Percentiles rank a stretch among this genome's conserved stretches.
Evolutionary conservation across 345 rosid genomes (phyloP).

Genomic region (Pistacia vera): DNA sequence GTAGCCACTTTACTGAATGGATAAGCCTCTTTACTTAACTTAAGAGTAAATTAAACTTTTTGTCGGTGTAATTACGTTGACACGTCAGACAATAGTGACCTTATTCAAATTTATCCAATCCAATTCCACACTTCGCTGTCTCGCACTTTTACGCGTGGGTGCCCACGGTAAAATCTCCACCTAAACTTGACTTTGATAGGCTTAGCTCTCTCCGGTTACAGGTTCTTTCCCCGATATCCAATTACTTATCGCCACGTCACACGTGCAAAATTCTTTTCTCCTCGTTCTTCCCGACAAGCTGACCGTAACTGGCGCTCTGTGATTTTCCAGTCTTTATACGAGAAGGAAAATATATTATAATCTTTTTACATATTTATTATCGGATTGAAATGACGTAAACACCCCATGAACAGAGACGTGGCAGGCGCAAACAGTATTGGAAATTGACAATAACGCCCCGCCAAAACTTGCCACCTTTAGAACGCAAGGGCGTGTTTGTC

Average conservation of each 20-base stretch:
- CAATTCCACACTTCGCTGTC: neutral
- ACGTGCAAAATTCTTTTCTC: neutral
- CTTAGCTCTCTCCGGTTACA: too few species aligned
- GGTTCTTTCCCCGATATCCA: neutral
- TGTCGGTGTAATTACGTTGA: constrained; percentile 8
- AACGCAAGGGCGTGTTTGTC: neutral
- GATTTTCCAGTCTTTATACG: neutral
- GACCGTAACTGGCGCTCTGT: constrained; percentile 12
- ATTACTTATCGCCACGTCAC: neutral
- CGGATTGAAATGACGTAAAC: neutral
- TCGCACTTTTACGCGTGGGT: constrained; percentile 1
- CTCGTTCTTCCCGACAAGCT: neutral
- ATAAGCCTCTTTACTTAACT: neutral
- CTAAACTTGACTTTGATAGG: neutral
- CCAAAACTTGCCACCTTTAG: neutral
- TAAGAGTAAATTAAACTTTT: neutral
- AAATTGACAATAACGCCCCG: neutral
- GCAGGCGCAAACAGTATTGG: neutral
- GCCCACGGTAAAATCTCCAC: neutral
- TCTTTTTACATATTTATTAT: neutral
- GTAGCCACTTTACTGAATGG: neutral
- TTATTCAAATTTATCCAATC: neutral
- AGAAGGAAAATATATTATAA: neutral
- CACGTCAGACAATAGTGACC: neutral
- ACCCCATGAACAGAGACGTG: neutral